These are phyloP conservation scores for Tetradesmus obliquus DNA, from an alignment of 139 green algal species.

Conservation along the genomic window DNA sequence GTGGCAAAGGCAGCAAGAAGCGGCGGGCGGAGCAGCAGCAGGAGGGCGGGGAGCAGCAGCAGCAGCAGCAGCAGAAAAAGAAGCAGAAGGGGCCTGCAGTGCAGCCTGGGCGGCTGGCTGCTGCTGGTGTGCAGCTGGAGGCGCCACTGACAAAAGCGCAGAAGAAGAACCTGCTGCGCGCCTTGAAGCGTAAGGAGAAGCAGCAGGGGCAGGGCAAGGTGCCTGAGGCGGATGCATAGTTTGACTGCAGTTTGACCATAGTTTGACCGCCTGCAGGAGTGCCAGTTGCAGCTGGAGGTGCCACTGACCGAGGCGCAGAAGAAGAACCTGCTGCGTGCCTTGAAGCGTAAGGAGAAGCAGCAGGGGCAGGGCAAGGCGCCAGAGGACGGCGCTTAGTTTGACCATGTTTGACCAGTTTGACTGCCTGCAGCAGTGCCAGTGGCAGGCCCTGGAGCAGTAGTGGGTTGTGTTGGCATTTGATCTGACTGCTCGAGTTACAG, in stretches of 20 bases:
- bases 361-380: background rate
- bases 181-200: slow-evolving; percentile 65
- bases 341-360: slow-evolving; percentile 65
- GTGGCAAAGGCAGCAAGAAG: slow-evolving; percentile 6
- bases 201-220: background rate
- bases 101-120: slow-evolving; percentile 19
- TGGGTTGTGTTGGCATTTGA: too few relatives aligned
- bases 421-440: too few relatives aligned
- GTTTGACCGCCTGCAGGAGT: too few relatives aligned
- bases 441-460: background rate
- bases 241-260: too few relatives aligned
- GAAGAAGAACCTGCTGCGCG: slow-evolving; percentile 79
- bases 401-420: too few relatives aligned
- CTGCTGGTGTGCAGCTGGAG: slow-evolving; percentile 19
- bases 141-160: slow-evolving; percentile 70
- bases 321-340: slow-evolving; percentile 78
- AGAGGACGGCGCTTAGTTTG: background rate
- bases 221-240: background rate
- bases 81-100: slow-evolving; percentile 20
- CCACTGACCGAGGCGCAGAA: slow-evolving; percentile 72
- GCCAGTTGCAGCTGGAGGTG: background rate
- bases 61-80: slow-evolving; percentile 39
- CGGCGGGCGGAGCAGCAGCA: background rate
- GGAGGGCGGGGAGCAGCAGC: slow-evolving; percentile 11
- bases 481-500: too few relatives aligned